Base-by-base conservation (phyloP, 768 basidiomycete genomes). In the Termitomyces sp. region DNA sequence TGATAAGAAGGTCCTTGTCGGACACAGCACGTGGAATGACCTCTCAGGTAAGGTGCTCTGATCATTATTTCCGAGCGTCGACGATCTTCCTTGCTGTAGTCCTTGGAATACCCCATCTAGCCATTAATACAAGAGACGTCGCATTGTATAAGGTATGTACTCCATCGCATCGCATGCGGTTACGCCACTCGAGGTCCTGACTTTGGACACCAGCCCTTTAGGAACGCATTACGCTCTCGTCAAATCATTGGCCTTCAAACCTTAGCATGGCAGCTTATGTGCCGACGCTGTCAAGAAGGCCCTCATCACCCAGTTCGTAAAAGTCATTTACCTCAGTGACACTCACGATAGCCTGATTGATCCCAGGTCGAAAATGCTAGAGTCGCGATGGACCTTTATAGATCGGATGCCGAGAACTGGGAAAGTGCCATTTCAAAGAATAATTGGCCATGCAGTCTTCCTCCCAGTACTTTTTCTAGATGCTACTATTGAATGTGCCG, bases 201-300 rank as follows among this genome's bases (percentile, higher is more conserved):
- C 54, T 41, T 38, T 21, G 26, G 12, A n/a, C 33, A 37, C 42
- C 52, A 88, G 74, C 90, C 90, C 0, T 92, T 91, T 65, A 80
- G 87, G 64, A 86, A 83, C 55, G 81, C 87, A 1, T 71, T 92
- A 52, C 80, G 82, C 26, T 78, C 79, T 28, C 83, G 86, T 64
- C 85, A 87, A 62, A 68, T 83, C 49, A 72, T 90, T 58, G 89
- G 91, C 28, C 75, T 93, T 37, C 86, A 84, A 64, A 93, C 91
- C 5, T 75, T 93, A 15, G 82, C 85, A 67, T 91, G 88, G 87
- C 86, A 85, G 63, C 78, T 93, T 37, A 89, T 93, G 89, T 79
- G 82, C 55, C 79, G 90, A 63, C 81, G 85, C 31, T 87, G 87
- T 65, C 86, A 87, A 65, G 86, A 89, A 65, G 83, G 82, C 31